Evolutionary conservation across 208 protist species (phyloP).

Genomic region (Herpetomonas samuelpessoai): DNA sequence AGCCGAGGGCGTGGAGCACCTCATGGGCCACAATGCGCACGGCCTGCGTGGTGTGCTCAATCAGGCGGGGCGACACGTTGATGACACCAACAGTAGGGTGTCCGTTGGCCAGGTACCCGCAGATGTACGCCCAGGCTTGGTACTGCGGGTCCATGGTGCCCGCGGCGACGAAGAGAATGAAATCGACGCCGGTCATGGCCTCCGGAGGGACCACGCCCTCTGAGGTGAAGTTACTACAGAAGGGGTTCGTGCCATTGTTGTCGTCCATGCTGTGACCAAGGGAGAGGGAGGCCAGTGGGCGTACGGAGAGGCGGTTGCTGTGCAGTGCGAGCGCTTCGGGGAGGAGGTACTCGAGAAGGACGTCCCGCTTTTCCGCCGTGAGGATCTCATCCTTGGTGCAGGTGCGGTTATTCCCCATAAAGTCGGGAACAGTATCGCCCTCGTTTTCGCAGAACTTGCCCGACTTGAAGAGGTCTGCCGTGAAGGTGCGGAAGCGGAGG

Average conservation of each 20-base stretch:
- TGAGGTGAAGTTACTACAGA: slow-evolving; percentile 15
- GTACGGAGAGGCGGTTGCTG: slow-evolving; percentile 17
- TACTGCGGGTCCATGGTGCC: background rate
- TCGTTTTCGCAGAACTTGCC: background rate
- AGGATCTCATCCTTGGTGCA: slow-evolving; percentile 7
- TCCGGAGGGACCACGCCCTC: slow-evolving; percentile 10
- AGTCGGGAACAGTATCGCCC: background rate
- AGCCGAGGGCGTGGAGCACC: slow-evolving; percentile 52
- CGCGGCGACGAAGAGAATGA: slow-evolving; percentile 31
- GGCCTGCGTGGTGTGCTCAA: slow-evolving; percentile 2
- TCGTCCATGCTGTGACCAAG: slow-evolving; percentile 4
- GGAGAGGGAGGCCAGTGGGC: background rate
- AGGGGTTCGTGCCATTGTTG: slow-evolving; percentile 3
- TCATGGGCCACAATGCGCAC: slow-evolving; percentile 37
- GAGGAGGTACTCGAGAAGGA: slow-evolving; percentile 7
- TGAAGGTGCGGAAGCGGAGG: background rate
- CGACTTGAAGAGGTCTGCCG: background rate
- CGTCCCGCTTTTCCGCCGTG: slow-evolving; percentile 8
- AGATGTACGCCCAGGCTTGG: slow-evolving; percentile 21
- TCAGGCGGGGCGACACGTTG: slow-evolving; percentile 22
- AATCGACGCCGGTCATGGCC: slow-evolving; percentile 10
- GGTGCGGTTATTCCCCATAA: background rate
- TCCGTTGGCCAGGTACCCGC: slow-evolving; percentile 7
- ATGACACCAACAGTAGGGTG: slow-evolving; percentile 19
- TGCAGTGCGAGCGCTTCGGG: slow-evolving; percentile 17